Base-by-base conservation (phyloP, 2,329 filamentous ascomycete species). In the Talaromyces islandicus region DNA sequence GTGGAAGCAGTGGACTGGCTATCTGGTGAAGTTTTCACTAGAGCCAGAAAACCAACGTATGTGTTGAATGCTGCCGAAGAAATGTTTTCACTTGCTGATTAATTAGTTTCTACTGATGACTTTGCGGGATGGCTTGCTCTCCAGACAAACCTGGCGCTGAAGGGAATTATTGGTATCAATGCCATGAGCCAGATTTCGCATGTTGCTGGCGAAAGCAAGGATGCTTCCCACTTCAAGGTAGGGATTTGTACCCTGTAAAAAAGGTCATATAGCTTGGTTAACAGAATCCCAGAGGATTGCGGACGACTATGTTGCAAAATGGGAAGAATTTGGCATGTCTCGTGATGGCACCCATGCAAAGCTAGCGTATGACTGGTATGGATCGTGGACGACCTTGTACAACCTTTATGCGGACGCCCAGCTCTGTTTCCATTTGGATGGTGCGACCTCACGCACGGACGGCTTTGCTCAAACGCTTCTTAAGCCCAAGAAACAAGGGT, bases 301-400 rank as follows among this genome's bases (percentile, higher is more conserved):
- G 3, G 80, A 84, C 4, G 78, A 79, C 2, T 94, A 94, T 72
- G 83, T 94, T 62, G 72, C 80, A 30, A 86, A 88, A 66, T 95
- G 91, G 90, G 81, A 88, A 69, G 76, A 81, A 21, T 83, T 85
- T 58, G 90, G 84, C 59, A 86, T 92, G 72, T 89, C 90, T 62
- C 80, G 81, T 19, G 84, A 88, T 59, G 83, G 85, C 9, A 78
- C 86, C 0, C 90, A 93, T 72, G 86, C 89, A 24, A 92, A 91
- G 65, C 81, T 96, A 10, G 85, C 88, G 11, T 96, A 96, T 75
- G 83, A 91, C 69, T 87, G 88, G 80, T 88, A 89, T 65, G 89
- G 89, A 14, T 90, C 88, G 56, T 92, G 89, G 89, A 91, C 89
- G 7, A 91, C 88, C 0, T 81, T 95, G 38, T 96, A 96, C 79